These are phyloP conservation scores for Microdochium paspali DNA, from an alignment of 2,329 filamentous ascomycete genomes.

Conservation along the genomic window DNA sequence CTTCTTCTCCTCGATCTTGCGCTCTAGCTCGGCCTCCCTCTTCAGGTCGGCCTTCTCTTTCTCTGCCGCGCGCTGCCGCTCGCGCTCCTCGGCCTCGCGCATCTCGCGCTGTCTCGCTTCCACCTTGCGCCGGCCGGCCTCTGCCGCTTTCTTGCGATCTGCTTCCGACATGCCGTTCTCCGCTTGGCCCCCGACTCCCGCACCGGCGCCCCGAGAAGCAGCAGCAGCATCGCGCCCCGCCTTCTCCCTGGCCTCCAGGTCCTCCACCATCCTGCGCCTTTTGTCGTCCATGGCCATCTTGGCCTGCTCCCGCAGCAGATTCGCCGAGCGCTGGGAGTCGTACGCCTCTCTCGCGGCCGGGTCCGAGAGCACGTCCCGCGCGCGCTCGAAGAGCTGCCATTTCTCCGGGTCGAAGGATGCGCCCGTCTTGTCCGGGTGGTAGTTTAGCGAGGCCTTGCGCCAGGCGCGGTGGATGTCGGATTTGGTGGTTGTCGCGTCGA, in stretches of 20 bases:
- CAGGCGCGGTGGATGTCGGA: constrained; percentile 77
- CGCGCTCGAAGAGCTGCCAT: constrained; percentile 78
- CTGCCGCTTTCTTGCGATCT: constrained; percentile 20
- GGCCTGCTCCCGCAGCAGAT: constrained; percentile 59
- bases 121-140: constrained; percentile 22
- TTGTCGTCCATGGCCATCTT: constrained; percentile 65
- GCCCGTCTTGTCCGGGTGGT: constrained; percentile 87
- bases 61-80: constrained; percentile 22
- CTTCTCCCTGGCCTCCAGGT: constrained; percentile 67
- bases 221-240: constrained; percentile 50
- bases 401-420: constrained; percentile 65
- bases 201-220: constrained; percentile 31
- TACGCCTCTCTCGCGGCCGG: constrained; percentile 64
- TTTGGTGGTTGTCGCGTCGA: constrained; percentile 54
- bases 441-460: constrained; percentile 75
- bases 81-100: constrained; percentile 29
- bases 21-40: constrained; percentile 33
- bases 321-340: constrained; percentile 65
- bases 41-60: constrained; percentile 22
- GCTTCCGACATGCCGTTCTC: constrained; percentile 9
- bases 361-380: constrained; percentile 75
- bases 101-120: constrained; percentile 31
- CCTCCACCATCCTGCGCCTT: constrained; percentile 71
- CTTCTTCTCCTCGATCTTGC: constrained; percentile 24
- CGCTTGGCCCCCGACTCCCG: constrained; percentile 7